A percentile compares a stretch with the other conserved stretches of the same genome.
These are phyloP conservation scores for Penicillium aurantiogriseum DNA, from an alignment of 2,329 filamentous ascomycete genomes.

Conservation along the genomic window DNA sequence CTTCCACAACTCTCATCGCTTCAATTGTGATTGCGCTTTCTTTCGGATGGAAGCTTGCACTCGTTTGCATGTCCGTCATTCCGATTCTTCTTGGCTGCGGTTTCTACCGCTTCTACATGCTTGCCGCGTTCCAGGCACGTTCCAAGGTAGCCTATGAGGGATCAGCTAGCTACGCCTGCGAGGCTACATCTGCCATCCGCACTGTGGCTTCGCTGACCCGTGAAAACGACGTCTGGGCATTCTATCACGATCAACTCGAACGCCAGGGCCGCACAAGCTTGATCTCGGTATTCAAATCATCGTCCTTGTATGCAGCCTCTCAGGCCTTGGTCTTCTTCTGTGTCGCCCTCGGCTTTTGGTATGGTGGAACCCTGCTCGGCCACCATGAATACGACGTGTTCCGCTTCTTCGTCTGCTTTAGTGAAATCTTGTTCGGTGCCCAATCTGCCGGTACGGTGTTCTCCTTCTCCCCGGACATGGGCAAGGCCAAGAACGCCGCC, in stretches of 20 bases:
- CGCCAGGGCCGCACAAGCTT: constrained; percentile 67
- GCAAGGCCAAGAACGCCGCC: constrained; percentile 84
- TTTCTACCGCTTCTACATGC: constrained; percentile 84
- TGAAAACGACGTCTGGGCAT: constrained; percentile 72
- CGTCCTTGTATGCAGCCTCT: constrained; percentile 75
- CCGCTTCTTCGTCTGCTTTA: constrained; percentile 91
- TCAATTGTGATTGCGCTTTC: constrained; percentile 69
- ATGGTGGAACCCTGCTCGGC: constrained; percentile 74
- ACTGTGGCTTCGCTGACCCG: constrained; percentile 89
- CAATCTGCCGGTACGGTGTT: constrained; percentile 90
- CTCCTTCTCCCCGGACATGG: constrained; percentile 87
- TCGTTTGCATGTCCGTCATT: constrained; percentile 77
- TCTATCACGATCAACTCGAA: constrained; percentile 68
- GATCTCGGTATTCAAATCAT: constrained; percentile 72
- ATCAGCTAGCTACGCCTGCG: constrained; percentile 84
- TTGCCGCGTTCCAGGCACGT: constrained; percentile 73
- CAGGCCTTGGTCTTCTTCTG: constrained; percentile 82
- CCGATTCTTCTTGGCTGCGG: constrained; percentile 76
- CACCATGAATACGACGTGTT: constrained; percentile 71
- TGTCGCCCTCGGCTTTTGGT: constrained; percentile 90
- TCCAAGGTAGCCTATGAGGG: constrained; percentile 76
- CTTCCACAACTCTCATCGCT: constrained; percentile 73
- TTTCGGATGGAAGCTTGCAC: constrained; percentile 82
- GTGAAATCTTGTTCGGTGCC: constrained; percentile 82
- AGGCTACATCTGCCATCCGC: constrained; percentile 89